A percentile compares a stretch with the other conserved stretches of the same genome.
These are phyloP conservation scores for Xylona heveae DNA, from an alignment of 495 filamentous ascomycete species.

Conservation along the genomic window DNA sequence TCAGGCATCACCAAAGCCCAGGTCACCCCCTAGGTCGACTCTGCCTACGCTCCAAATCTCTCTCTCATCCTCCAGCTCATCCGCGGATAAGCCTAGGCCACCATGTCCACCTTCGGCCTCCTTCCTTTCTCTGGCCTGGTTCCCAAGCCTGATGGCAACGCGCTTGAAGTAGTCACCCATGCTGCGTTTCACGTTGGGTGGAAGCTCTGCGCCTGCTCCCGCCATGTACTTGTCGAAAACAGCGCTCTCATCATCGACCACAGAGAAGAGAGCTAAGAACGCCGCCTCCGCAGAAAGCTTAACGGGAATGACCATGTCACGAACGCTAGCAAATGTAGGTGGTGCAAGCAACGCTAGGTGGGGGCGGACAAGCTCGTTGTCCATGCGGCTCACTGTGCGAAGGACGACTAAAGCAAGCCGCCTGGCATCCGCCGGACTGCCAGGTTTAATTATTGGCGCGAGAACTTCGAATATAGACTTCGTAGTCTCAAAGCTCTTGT, in stretches of 20 bases:
- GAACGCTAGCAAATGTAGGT: conserved; percentile 72
- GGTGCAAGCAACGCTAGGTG: conserved; percentile 60
- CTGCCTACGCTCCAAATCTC: conserved; percentile 92
- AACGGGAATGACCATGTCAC: conserved; percentile 86
- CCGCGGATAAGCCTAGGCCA: conserved; percentile 62
- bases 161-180: conserved; percentile 98
- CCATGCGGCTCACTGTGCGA: conserved; percentile 57
- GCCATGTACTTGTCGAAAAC: conserved; percentile 86
- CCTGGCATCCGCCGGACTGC: conserved; percentile 58
- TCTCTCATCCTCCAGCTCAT: conserved; percentile 82
- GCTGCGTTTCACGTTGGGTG: conserved; percentile 54
- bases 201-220: conserved; percentile 34
- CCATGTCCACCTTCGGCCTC: conserved; percentile 82
- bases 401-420: conserved; percentile 76
- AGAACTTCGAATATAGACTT: conserved; percentile 64
- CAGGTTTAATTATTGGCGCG: conserved; percentile 50
- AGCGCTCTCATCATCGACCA: conserved; percentile 64
- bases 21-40: conserved; percentile 55
- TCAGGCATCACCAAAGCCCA: conserved; percentile 24
- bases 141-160: conserved; percentile 59
- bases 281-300: conserved; percentile 90
- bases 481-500: conserved; percentile 43
- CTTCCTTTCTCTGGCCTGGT: conserved; percentile 65
- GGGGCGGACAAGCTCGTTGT: conserved; percentile 54
- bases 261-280: conserved; percentile 82